Conservation (phyloP, 495 filamentous ascomycete genomes). For the Penicillium arizonense region DNA sequence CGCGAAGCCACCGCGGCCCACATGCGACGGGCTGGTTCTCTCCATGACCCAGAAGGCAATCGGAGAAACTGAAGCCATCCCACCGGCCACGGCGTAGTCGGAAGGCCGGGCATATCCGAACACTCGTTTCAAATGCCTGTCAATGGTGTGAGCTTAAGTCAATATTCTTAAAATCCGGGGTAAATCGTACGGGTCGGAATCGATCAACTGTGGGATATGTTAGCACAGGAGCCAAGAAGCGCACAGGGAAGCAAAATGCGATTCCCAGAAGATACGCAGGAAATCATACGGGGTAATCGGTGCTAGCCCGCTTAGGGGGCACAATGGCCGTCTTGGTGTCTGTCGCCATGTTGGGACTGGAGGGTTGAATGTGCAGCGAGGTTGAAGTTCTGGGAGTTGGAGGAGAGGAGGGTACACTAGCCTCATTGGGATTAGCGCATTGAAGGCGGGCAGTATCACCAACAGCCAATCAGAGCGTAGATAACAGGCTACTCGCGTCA, state of each 20-base stretch:
- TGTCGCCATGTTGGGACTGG: conserved; percentile 53
- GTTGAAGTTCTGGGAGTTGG: conserved; percentile 31
- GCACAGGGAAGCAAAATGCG: not conserved
- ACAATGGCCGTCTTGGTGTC: conserved; percentile 58
- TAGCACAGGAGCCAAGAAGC: conserved; percentile 21
- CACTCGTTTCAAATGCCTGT: conserved; percentile 87
- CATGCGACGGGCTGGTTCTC: conserved; percentile 74
- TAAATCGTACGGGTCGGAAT: conserved; percentile 86
- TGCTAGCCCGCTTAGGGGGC: conserved; percentile 70
- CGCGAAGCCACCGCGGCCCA: conserved; percentile 75
- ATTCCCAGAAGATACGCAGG: not conserved
- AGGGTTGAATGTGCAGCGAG: conserved; percentile 24
- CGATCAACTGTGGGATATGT: conserved; percentile 72
- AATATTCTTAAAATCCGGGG: conserved; percentile 11
- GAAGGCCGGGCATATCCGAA: conserved; percentile 77
- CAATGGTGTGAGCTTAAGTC: conserved; percentile 22
- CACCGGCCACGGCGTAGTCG: conserved; percentile 73
- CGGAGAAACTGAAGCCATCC: conserved; percentile 65
- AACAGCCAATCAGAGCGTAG: conserved; percentile 10
- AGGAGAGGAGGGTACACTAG: conserved; percentile 20
- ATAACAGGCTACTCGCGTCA: conserved; percentile 14
- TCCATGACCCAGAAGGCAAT: conserved; percentile 75
- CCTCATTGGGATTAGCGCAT: conserved; percentile 23
- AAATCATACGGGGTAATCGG: conserved; percentile 74
- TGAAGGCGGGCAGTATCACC: conserved; percentile 7